phyloP scores from a whole-genome alignment of 2,329 filamentous ascomycete genomes.

The Septoria petroselini region DNA sequence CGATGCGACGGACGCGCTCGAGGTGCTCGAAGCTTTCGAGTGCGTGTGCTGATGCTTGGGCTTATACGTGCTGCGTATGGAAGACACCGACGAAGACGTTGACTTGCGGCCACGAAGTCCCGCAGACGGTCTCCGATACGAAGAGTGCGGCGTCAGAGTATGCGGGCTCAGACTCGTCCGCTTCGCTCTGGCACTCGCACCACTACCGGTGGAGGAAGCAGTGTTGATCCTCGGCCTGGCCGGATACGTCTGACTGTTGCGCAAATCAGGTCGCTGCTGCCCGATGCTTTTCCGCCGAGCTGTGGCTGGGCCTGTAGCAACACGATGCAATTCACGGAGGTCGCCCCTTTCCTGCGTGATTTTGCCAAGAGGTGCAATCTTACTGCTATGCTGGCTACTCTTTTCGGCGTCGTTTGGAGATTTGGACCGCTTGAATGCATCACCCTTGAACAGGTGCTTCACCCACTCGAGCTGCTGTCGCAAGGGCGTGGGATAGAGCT shows the following conservation, averaged over 20 bases:
- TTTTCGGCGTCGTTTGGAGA: conserved; percentile 46
- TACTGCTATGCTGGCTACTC: conserved; percentile 23
- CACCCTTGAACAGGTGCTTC: conserved; percentile 70
- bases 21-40: conserved; percentile 91
- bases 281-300: conserved; percentile 35
- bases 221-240: conserved; percentile 47
- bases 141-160: conserved; percentile 82
- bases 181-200: conserved; percentile 38
- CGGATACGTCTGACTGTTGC: conserved; percentile 41
- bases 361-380: conserved; percentile 21
- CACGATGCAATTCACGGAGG: conserved; percentile 37
- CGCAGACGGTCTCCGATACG: conserved; percentile 75
- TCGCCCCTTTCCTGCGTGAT: conserved; percentile 22
- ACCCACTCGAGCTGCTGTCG: conserved; percentile 65
- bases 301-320: conserved; percentile 37
- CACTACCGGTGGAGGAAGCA: conserved; percentile 37
- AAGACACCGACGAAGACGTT: conserved; percentile 91
- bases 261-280: conserved; percentile 38
- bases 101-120: conserved; percentile 90
- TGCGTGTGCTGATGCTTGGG: conserved; percentile 74
- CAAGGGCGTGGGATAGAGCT: conserved; percentile 60
- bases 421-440: conserved; percentile 59
- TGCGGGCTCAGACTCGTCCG: conserved; percentile 62
- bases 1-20: conserved; percentile 64
- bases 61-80: conserved; percentile 85